Conservation (phyloP, 2,329 filamentous ascomycete genomes). For the Hypomyces perniciosus region DNA sequence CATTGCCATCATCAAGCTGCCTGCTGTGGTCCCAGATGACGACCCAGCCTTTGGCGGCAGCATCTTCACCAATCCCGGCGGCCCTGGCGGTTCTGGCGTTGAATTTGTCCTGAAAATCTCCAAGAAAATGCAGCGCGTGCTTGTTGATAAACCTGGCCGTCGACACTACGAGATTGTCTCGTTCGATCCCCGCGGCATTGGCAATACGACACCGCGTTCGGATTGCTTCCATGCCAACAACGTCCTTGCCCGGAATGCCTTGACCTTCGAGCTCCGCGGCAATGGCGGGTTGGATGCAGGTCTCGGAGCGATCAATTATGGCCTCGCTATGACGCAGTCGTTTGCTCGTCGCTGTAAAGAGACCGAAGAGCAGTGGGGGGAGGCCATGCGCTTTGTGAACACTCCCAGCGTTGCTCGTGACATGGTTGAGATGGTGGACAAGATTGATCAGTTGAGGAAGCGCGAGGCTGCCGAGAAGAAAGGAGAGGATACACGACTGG, state of each 20-base stretch:
- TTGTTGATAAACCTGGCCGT: slow-evolving; percentile 19
- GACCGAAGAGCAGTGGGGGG: slow-evolving; percentile 6
- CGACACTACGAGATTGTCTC: slow-evolving; percentile 35
- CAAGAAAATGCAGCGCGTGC: slow-evolving; percentile 18
- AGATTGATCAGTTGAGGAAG: slow-evolving; percentile 26
- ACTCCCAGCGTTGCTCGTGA: slow-evolving; percentile 35
- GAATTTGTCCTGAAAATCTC: slow-evolving; percentile 14
- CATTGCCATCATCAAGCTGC: slow-evolving; percentile 35
- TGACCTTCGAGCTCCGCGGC: slow-evolving; percentile 25
- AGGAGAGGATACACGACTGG: neutral
- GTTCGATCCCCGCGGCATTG: slow-evolving; percentile 39
- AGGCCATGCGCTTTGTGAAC: slow-evolving; percentile 27
- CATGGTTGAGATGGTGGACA: slow-evolving; percentile 37
- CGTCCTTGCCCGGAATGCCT: slow-evolving; percentile 21
- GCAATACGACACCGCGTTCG: slow-evolving; percentile 28
- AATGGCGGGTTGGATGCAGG: slow-evolving; percentile 19
- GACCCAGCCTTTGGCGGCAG: slow-evolving; percentile 35
- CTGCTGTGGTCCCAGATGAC: slow-evolving; percentile 30
- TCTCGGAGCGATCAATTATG: neutral
- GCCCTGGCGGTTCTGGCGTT: slow-evolving; percentile 37
- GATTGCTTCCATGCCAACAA: slow-evolving; percentile 31
- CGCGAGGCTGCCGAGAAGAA: neutral
- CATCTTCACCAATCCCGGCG: slow-evolving; percentile 38
- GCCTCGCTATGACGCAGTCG: slow-evolving; percentile 19
- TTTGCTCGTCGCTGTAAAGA: slow-evolving; percentile 24